These are phyloP conservation scores for Ostreobium quekettii DNA, from an alignment of 139 green algal genomes.

Conservation along the genomic window DNA sequence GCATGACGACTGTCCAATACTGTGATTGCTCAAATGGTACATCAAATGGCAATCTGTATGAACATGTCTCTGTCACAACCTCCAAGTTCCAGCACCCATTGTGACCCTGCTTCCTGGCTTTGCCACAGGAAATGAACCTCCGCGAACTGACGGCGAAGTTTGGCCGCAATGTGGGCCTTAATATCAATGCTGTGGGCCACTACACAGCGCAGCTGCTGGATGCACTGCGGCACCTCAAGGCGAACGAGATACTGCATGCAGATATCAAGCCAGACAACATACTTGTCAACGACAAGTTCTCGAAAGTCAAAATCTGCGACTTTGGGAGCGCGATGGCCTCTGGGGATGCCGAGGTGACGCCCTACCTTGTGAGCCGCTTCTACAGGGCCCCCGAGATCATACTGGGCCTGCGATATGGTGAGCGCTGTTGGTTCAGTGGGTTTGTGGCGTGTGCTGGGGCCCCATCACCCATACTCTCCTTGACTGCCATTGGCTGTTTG, in stretches of 20 bases:
- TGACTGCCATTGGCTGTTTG: too few relatives aligned
- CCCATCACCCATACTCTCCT: too few relatives aligned
- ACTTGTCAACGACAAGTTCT: slow-evolving; percentile 75
- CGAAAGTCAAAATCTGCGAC: slow-evolving; percentile 70
- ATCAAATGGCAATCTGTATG: too few relatives aligned
- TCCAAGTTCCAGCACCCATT: too few relatives aligned
- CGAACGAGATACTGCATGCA: slow-evolving; percentile 75
- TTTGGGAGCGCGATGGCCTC: slow-evolving; percentile 90
- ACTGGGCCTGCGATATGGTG: slow-evolving; percentile 86
- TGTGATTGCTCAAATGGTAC: too few relatives aligned
- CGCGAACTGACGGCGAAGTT: slow-evolving; percentile 92
- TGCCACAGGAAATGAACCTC: slow-evolving; percentile 76
- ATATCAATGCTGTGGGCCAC: slow-evolving; percentile 77
- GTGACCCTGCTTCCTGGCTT: too few relatives aligned
- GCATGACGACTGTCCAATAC: too few relatives aligned
- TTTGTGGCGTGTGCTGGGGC: too few relatives aligned
- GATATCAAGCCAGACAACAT: slow-evolving; percentile 99
- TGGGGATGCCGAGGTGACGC: slow-evolving; percentile 92
- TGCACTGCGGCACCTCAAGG: slow-evolving; percentile 77
- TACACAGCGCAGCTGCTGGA: slow-evolving; percentile 91
- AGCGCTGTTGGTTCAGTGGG: too few relatives aligned
- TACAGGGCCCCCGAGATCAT: slow-evolving; percentile 95
- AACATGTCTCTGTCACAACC: too few relatives aligned
- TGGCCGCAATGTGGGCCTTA: slow-evolving; percentile 88
- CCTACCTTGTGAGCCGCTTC: slow-evolving; percentile 94